Conservation (phyloP, 768 basidiomycete species). For the Amanita rubescens region DNA sequence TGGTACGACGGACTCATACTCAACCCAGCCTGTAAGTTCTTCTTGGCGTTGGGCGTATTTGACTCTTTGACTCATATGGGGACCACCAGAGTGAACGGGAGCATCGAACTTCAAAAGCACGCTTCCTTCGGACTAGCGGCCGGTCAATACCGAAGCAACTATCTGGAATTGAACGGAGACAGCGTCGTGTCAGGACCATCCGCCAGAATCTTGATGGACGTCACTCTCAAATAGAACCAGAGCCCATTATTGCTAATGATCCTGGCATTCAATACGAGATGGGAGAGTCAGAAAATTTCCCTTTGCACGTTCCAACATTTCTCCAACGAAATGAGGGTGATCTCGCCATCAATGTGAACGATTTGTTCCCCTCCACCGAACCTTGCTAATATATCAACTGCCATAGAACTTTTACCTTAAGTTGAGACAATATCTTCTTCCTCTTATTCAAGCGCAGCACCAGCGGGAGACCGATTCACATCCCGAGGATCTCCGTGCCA, state of each 20-base stretch:
- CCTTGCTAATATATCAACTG: background rate
- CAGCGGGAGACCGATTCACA: background rate
- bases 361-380: background rate
- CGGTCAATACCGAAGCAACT: no score
- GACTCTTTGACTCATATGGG: background rate
- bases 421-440: slow-evolving; percentile 20
- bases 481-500: background rate
- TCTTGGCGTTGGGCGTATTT: background rate
- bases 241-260: background rate
- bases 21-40: background rate
- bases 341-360: slow-evolving; percentile 1
- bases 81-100: no score
- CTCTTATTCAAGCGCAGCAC: slow-evolving; percentile 11
- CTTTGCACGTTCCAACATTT: background rate
- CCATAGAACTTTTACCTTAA: slow-evolving; percentile 15
- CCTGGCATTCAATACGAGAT: background rate
- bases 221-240: background rate
- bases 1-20: no score
- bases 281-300: background rate
- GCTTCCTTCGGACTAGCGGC: no score
- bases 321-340: background rate
- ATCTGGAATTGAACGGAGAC: background rate
- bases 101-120: no score
- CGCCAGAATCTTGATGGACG: background rate
- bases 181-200: background rate